phyloP scores from a whole-genome alignment of 306 rosid species.

The Vigna reflexopilosa region DNA sequence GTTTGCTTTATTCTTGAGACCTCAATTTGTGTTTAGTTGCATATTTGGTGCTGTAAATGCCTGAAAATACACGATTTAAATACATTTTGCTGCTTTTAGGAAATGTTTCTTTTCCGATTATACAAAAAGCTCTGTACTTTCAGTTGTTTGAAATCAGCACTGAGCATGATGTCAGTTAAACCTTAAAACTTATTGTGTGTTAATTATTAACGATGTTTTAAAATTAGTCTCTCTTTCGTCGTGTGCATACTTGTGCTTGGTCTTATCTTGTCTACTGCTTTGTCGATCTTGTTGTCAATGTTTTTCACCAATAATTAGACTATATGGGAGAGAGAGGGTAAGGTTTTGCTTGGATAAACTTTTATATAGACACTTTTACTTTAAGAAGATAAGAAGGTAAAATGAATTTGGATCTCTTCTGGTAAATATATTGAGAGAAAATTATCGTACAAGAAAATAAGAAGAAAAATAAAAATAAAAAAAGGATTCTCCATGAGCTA shows the following conservation, averaged over 20 bases:
- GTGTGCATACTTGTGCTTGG: neutral
- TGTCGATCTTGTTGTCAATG: neutral
- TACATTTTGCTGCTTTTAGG: neutral
- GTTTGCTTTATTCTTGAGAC: neutral
- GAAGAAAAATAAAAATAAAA: no score
- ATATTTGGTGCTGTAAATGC: neutral
- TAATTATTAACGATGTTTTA: neutral
- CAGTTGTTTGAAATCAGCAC: neutral
- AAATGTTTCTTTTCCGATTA: neutral
- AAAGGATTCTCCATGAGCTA: no score
- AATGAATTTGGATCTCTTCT: neutral
- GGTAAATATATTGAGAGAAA: no score
- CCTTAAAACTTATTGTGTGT: neutral
- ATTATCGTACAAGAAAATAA: no score
- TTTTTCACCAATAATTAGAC: slow-evolving; percentile 3
- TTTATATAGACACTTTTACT: neutral
- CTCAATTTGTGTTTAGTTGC: neutral
- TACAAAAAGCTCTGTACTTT: neutral
- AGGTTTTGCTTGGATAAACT: neutral
- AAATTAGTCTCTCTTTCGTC: neutral
- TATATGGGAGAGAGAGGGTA: neutral
- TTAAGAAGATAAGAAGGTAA: neutral
- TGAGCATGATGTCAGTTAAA: neutral
- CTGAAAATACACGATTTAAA: neutral
- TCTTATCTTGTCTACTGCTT: neutral